phyloP scores from a whole-genome alignment of 2,329 filamentous ascomycete species.

The Xylaria sp. region DNA sequence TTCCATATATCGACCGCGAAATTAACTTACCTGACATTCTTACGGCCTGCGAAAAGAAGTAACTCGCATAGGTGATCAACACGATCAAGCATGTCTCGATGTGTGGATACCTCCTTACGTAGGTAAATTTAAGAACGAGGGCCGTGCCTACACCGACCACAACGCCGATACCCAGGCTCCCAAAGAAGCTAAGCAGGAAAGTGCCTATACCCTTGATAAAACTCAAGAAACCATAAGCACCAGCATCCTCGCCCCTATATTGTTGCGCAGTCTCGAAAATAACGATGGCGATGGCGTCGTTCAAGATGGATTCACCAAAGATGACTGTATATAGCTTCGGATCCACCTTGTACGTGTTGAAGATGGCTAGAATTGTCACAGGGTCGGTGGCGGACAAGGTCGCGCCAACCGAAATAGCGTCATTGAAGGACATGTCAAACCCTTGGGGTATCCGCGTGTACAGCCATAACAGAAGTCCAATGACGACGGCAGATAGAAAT shows the following conservation, averaged over 20 bases:
- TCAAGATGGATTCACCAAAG: slow-evolving; percentile 97
- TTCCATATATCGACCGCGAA: no score
- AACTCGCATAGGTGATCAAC: slow-evolving; percentile 93
- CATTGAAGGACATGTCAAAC: slow-evolving; percentile 87
- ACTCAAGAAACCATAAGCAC: slow-evolving; percentile 79
- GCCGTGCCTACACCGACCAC: slow-evolving; percentile 88
- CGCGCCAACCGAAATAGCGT: slow-evolving; percentile 95
- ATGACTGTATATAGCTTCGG: slow-evolving; percentile 99
- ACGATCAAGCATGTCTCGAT: slow-evolving; percentile 96
- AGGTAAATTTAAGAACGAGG: slow-evolving; percentile 91
- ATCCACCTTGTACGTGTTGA: slow-evolving; percentile 99
- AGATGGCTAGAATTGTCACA: slow-evolving; percentile 97
- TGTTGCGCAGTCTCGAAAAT: slow-evolving; percentile 97
- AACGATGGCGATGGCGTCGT: slow-evolving; percentile 98
- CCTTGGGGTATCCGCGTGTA: slow-evolving; percentile 89
- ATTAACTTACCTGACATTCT: slow-evolving; percentile 85
- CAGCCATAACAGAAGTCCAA: slow-evolving; percentile 86
- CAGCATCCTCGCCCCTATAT: slow-evolving; percentile 80
- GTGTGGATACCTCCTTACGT: slow-evolving; percentile 90
- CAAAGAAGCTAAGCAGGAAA: slow-evolving; percentile 96
- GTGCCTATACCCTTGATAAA: slow-evolving; percentile 92
- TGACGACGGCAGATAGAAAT: slow-evolving; percentile 95
- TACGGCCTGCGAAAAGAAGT: slow-evolving; percentile 97
- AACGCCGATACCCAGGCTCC: slow-evolving; percentile 89
- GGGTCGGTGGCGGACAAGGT: slow-evolving; percentile 97